Evolutionary conservation across 1,284 basidiomycete species (phyloP), one percentile per base, ranked within the genome.

Genomic region (Ustilago curta): DNA sequence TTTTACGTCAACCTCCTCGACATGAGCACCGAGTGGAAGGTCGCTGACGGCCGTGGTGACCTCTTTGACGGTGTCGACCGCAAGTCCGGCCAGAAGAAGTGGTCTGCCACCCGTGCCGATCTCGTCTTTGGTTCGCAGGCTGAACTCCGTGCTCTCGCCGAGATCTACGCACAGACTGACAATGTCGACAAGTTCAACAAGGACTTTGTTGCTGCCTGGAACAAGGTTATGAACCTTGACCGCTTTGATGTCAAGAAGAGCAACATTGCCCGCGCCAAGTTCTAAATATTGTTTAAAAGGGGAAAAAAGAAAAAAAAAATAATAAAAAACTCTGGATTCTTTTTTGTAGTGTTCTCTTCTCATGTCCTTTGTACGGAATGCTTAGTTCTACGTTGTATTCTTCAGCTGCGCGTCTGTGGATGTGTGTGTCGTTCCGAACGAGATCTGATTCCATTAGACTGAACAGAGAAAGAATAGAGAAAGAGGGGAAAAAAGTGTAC

Each of bases 161-260:
- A 71, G 59, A 49, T 54, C 56, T 71, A 71, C 54, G 69, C 69
- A 19, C 69, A 71, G 69, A 18, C 55, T n/a, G 69, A 71, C 55
- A 71, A 66, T 54, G 59, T 39, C 44, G 69, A 71, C 14, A 71
- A 71, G 69, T 71, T 71, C 51, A 7, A 32, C 39, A 71, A 71
- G 62, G 69, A 71, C 55, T 66, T 71, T 39, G 56, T 71, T 14
- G 45, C 51, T 31, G 62, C 69, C 19, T 71, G 69, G 69, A 66
- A 71, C 69, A 71, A 71, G 69, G 62, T 71, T 21, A 71, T 71
- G 69, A 71, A 71, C 55, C 55, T 71, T 12, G 69, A 71, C 59
- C 58, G 69, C 35, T 71, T 57, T 43, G 69, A 71, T 23, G 63
- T 71, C 55, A 71, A 71, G 69, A 66, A 65, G 69, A 70, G 56